Base-by-base conservation (phyloP, 371 early-diverging fungal species). In the Mucor irregularis region DNA sequence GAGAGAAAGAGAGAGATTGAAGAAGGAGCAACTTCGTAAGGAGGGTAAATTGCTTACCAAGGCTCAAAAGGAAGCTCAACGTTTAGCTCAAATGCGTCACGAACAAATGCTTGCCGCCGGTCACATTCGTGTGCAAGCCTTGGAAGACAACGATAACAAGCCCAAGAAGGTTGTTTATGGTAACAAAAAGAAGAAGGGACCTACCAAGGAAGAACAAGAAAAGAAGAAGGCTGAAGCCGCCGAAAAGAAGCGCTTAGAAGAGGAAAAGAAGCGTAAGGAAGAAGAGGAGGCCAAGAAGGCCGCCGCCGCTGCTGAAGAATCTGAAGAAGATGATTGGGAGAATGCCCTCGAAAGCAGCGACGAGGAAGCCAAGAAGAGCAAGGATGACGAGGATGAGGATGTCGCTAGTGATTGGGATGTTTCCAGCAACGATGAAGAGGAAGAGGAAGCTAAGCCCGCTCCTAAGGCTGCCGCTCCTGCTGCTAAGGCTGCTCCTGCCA, bases 1-100 rank as follows among this genome's bases (percentile, higher is more conserved):
- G 68, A 74, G 66, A 47, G 74, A 78, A 50, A 64, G 46, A 24
- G 72, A 78, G 49, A 71, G 53, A 53, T 79, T 80, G 31, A 91
- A 90, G 73, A 83, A 85, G 34, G 98, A 97, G 54, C 92, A 95
- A 71, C 84, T 95, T 39, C 88, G 88, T 48, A 93, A 90, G 68
- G 88, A 92, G 49, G 98, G 98, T 46, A 95, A 95, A 66, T 83
- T 93, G 29, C 73, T 96, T 66, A 93, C 96, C 34, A 92, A 93
- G 68, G 85, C 93, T n/a, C 93, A 98, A 73, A 94, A 91, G 76
- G 90, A 89, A 61, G 92, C 90, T 31, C 86, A 92, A 64, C 84
- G 84, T 16, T 76, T 74, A 46, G 90, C 87, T 42, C 81, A 89
- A 50, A 74, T 87, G 43, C 85, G 86, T 64, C 83, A 90, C 38